Evolutionary conservation across 495 filamentous ascomycete species (phyloP).

Genomic region (Penicillium mononematosum): DNA sequence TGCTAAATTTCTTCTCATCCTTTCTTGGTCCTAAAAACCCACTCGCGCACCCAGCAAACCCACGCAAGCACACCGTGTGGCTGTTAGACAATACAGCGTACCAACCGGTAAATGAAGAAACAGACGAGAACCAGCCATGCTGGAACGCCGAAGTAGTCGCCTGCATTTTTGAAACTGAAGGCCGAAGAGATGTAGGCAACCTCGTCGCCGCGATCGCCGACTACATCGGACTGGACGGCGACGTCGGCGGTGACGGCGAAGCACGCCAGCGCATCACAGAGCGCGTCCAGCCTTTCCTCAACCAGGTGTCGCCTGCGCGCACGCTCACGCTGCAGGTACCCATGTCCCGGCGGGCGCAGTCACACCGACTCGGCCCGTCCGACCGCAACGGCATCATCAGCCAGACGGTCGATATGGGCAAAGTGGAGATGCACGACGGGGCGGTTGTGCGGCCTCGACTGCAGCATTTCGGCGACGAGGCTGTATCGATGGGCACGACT

Average conservation of each 20-base stretch:
- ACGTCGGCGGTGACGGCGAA: constrained; percentile 55
- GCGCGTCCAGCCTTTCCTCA: constrained; percentile 73
- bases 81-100: constrained; percentile 89
- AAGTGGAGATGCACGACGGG: constrained; percentile 32
- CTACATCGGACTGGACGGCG: constrained; percentile 63
- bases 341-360: constrained; percentile 36
- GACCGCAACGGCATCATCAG: constrained; percentile 67
- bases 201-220: constrained; percentile 70
- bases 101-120: constrained; percentile 36
- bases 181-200: constrained; percentile 61
- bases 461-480: constrained; percentile 39
- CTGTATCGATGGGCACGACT: constrained; percentile 59
- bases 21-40: constrained; percentile 33
- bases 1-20: constrained; percentile 30
- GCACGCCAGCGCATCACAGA: constrained; percentile 64
- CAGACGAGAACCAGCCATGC: constrained; percentile 30
- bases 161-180: constrained; percentile 71
- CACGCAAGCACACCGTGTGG: constrained; percentile 70
- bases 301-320: constrained; percentile 67
- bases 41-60: constrained; percentile 37
- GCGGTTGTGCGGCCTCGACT: constrained; percentile 35
- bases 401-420: constrained; percentile 48
- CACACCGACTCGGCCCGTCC: constrained; percentile 65
- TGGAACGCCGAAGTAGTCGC: constrained; percentile 83
- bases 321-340: constrained; percentile 59